Base-by-base conservation (phyloP, 495 filamentous ascomycete genomes). In the Penicillium argentinense region DNA sequence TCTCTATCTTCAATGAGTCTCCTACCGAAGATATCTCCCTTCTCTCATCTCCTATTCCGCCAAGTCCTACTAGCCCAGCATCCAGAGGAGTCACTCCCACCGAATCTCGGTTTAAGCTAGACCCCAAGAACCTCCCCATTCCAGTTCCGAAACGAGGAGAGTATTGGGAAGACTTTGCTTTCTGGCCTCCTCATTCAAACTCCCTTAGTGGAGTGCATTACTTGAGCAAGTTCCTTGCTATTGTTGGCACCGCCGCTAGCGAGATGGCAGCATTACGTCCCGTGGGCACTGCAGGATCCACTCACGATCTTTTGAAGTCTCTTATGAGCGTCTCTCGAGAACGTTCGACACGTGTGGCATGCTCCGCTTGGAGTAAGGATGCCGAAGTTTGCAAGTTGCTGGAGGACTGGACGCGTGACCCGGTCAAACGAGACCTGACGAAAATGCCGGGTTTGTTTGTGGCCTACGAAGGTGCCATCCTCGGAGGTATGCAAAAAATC, bases 141-240 rank as follows among this genome's bases (percentile, higher is more conserved):
- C 81, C 83, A 1, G 87, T 83, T 1, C 87, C 88, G 1, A 84
- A 73, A 51, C 74, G 75, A 25, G 91, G 89, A 24, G 89, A 95
- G 57, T 53, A 85, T 4, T 91, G 91, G 88, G 95, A 97, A 65
- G 91, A 87, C 34, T 97, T 86, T 69, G 92, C 93, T 1, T 98
- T 98, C 67, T 96, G 95, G 88, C 90, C 95, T 2, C 93, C 93
- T 0, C 85, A 86, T 55, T 86, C 90, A 4, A 97, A 96, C 58
- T 90, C 91, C 0, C 66, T 98, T 12, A 89, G 90, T 51, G 91
- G 86, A 7, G 84, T 90, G 5, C 79, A 95, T 61, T 96, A 96
- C 55, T 78, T 98, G 9, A 76, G 81, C 28, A 88, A 86, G 63
- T 85, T 93, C 53, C 75, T 97, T 6, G 76, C 79, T 3, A 73